A percentile compares a stretch with the other conserved stretches of the same genome.
Evolutionary conservation across 1,284 basidiomycete species (phyloP).

Genomic region (Hymenochaete sp.): DNA sequence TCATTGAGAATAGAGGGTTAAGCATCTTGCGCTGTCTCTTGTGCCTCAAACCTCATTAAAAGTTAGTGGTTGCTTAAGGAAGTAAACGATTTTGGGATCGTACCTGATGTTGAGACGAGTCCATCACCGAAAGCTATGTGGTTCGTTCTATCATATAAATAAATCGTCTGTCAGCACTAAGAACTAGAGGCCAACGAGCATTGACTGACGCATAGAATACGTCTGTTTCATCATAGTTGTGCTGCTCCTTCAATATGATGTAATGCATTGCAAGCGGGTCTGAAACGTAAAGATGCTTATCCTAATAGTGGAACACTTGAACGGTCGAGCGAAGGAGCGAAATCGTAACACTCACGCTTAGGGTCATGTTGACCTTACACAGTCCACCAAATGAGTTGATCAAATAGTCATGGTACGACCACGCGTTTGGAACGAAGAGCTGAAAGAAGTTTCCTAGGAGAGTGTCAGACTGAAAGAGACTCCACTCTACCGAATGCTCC

Average conservation of each 20-base stretch:
- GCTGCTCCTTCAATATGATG: constrained; percentile 28
- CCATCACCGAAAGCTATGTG: not conserved
- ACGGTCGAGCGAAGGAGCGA: not conserved
- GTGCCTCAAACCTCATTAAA: constrained; percentile 28
- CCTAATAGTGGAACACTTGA: constrained; percentile 9
- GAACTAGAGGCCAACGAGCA: not conserved
- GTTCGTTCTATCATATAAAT: constrained; percentile 12
- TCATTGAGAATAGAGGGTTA: constrained; percentile 26
- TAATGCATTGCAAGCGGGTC: constrained; percentile 24
- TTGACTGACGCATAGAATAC: constrained; percentile 20
- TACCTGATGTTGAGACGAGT: constrained; percentile 14
- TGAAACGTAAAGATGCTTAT: constrained; percentile 17
- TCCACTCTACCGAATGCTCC: too few relatives aligned
- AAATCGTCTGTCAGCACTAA: not conserved
- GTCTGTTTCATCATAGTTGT: constrained; percentile 24
- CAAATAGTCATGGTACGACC: constrained; percentile 3
- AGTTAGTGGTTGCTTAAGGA: not conserved
- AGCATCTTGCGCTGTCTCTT: constrained; percentile 25
- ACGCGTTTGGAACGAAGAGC: constrained; percentile 2
- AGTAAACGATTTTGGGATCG: not conserved
- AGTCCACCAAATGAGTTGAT: constrained; percentile 22
- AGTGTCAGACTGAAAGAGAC: too few relatives aligned
- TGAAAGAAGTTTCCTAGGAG: constrained; percentile 7
- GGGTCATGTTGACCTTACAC: constrained; percentile 40
- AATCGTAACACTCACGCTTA: constrained; percentile 33